Base-by-base conservation (phyloP, 345 rosid species). In the Abelmoschus esculentus region DNA sequence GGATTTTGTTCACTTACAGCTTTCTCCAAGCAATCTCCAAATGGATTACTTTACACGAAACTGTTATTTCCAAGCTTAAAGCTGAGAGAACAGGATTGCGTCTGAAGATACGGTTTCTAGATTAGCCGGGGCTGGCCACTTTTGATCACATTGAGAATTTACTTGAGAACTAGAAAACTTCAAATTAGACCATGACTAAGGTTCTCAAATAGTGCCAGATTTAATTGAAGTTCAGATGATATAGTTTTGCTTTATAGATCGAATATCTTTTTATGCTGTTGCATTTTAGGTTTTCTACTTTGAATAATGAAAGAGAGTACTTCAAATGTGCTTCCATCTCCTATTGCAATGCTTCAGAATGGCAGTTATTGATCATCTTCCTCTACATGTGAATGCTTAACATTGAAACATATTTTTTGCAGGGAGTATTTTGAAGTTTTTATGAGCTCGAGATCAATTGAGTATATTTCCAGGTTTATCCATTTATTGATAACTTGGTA, bases 81-180 rank as follows among this genome's bases (percentile, higher is more conserved):
- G 76, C 85, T 7, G 95, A 90, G 73, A 70, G 97, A 54, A 84
- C 31, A 78, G 86, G 14, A 76, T 83, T 80, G 88, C 92, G 29
- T 89, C 89, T 73, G 95, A 88, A 74, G 95, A 89, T 61, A 90
- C 89, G 0, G 82, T 90, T 65, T 83, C 83, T 73, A 76, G 92
- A 55, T 80, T 91, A 72, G 88, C 88, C 13, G 90, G 91, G 9
- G 91, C 92, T 18, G 70, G 79, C 19, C 74, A 90, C 46, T 76
- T 76, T 87, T 75, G 96, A 87, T 82, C 86, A 75, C 80, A 83
- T 91, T 2, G 90, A 87, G 78, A 74, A 84, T 52, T 76, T 90
- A 66, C 95, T 90, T 72, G 97, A 89, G 84, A 90, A 90, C 17
- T 96, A 87, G 63, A 90, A 89, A 86, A 73, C 80, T 49, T 32